Evolutionary conservation across 352 stramenopile genomes (phyloP).

Genomic region (Pythium pyrilobum): DNA sequence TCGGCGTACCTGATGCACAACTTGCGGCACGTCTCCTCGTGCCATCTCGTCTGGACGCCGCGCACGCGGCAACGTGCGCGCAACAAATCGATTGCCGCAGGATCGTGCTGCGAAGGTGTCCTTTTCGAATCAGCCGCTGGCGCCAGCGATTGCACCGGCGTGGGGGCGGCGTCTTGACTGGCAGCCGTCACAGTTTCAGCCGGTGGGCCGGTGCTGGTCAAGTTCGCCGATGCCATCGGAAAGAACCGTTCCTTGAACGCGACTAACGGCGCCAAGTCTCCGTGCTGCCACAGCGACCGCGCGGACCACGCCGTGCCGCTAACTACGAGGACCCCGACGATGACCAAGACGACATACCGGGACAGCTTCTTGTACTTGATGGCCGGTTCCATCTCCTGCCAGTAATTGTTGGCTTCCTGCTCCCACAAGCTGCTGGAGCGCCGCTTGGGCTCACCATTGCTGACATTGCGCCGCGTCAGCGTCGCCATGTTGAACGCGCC

Average conservation of each 20-base stretch:
- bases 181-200: not conserved
- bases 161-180: not conserved
- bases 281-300: conserved; percentile 3
- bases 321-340: conserved; percentile 15
- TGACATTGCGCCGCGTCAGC: conserved; percentile 43
- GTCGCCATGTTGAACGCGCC: conserved; percentile 12
- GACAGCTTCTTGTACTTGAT: conserved; percentile 32
- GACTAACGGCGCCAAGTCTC: not conserved
- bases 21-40: conserved; percentile 68
- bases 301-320: conserved; percentile 18
- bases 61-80: conserved; percentile 50
- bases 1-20: conserved; percentile 46
- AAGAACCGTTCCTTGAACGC: conserved; percentile 14
- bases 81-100: conserved; percentile 30
- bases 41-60: conserved; percentile 62
- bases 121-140: not conserved
- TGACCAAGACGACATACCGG: conserved; percentile 21
- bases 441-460: conserved; percentile 24
- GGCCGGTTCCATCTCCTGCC: conserved; percentile 66
- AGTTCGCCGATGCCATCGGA: not conserved
- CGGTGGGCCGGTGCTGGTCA: not conserved
- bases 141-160: not conserved
- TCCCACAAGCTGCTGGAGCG: conserved; percentile 56
- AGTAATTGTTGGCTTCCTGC: conserved; percentile 60
- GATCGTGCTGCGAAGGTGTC: conserved; percentile 10